phyloP scores from a whole-genome alignment of 1,284 basidiomycete species.

The Hypsizygus ulmarius region DNA sequence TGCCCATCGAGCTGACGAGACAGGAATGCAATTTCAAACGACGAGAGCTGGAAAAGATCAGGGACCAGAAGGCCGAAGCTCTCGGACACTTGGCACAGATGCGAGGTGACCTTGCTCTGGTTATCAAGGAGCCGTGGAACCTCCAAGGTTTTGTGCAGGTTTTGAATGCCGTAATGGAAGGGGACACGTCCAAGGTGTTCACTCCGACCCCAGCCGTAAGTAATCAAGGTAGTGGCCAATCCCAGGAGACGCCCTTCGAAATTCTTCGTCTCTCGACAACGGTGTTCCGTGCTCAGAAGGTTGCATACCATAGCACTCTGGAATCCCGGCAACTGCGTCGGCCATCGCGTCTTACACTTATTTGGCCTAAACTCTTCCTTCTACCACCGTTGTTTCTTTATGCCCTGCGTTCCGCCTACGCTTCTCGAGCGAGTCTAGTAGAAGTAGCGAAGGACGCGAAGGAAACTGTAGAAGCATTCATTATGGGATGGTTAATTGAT shows the following conservation, averaged over 20 bases:
- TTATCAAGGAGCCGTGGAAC: conserved; percentile 14
- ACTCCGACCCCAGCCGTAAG: not conserved
- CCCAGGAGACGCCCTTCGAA: conserved; percentile 5
- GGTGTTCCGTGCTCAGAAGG: conserved; percentile 16
- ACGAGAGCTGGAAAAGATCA: conserved; percentile 53
- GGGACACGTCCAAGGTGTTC: conserved; percentile 5
- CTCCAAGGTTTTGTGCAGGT: conserved; percentile 10
- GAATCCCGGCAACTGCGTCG: conserved; percentile 42
- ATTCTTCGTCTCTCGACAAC: conserved; percentile 17
- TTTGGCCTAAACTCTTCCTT: conserved; percentile 70
- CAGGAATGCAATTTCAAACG: conserved; percentile 65
- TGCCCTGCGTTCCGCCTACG: conserved; percentile 44
- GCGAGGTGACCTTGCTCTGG: conserved; percentile 40
- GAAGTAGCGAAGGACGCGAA: conserved; percentile 60
- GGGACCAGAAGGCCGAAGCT: conserved; percentile 61
- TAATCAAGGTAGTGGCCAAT: not conserved
- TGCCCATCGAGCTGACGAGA: conserved; percentile 54
- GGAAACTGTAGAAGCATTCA: conserved; percentile 75
- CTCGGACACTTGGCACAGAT: conserved; percentile 58
- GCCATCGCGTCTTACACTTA: conserved; percentile 54
- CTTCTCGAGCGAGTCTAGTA: conserved; percentile 47
- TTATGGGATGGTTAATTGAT: conserved; percentile 84
- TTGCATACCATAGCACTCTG: conserved; percentile 15
- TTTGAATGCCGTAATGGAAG: conserved; percentile 12
- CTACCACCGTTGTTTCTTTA: conserved; percentile 62